phyloP scores from a whole-genome alignment of 1,284 basidiomycete species.

The Coriolopsis trogii region DNA sequence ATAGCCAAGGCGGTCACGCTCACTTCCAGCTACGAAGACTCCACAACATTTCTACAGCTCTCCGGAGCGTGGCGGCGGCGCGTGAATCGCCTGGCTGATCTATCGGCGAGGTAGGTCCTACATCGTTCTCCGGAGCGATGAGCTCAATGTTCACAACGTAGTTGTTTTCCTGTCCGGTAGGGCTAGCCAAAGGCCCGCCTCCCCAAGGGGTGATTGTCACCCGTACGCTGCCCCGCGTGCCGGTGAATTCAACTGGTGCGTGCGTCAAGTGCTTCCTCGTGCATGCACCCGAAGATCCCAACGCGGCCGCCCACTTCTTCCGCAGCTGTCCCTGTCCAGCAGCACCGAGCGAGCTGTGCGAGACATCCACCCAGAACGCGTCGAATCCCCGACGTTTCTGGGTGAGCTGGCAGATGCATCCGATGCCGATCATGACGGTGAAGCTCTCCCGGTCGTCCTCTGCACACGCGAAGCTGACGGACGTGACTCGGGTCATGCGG shows the following conservation, averaged over 20 bases:
- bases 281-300: background rate
- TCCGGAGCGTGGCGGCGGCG: background rate
- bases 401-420: constrained; percentile 6
- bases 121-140: background rate
- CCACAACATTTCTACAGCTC: background rate
- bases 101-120: background rate
- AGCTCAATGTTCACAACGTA: background rate
- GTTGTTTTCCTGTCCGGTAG: background rate
- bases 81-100: background rate
- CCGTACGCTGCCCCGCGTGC: background rate
- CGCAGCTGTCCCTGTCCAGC: background rate
- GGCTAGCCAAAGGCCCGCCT: background rate
- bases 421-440: constrained; percentile 1
- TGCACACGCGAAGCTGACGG: background rate
- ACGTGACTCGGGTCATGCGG: background rate
- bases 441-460: background rate
- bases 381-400: constrained; percentile 5
- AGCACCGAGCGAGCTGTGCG: background rate
- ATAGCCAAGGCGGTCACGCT: too few relatives aligned
- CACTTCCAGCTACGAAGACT: background rate
- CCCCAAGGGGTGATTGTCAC: constrained; percentile 1
- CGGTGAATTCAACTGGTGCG: background rate
- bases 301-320: background rate
- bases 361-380: constrained; percentile 6
- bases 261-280: background rate